A percentile compares a stretch with the other conserved stretches of the same genome.
phyloP scores from a whole-genome alignment of 2,329 filamentous ascomycete genomes.

The Cordyceps militaris region DNA sequence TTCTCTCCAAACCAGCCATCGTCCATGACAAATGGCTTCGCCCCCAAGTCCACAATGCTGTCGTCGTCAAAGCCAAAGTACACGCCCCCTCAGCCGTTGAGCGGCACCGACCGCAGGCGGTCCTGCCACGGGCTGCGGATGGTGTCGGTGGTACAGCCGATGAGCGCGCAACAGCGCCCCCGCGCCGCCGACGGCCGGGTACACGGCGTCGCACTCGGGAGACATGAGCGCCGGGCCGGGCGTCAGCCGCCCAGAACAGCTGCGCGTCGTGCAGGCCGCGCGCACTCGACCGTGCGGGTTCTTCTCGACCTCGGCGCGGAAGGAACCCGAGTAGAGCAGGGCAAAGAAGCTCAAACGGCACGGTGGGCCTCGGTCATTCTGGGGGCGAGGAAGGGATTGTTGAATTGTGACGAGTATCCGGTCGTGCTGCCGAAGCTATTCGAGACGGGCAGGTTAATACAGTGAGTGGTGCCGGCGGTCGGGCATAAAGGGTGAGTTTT shows the following conservation, averaged over 20 bases:
- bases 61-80: conserved; percentile 51
- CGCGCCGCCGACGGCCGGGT: conserved; percentile 48
- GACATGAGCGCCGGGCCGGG: conserved; percentile 51
- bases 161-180: conserved; percentile 57
- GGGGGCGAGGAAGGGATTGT: conserved; percentile 57
- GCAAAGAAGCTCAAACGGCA: conserved; percentile 59
- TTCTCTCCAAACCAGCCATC: conserved; percentile 61
- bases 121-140: conserved; percentile 48
- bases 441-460: not conserved
- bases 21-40: conserved; percentile 57
- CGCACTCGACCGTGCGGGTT: conserved; percentile 55
- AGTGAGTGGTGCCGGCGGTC: not conserved
- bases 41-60: conserved; percentile 46
- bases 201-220: conserved; percentile 53
- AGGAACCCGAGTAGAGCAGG: conserved; percentile 59
- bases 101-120: conserved; percentile 44
- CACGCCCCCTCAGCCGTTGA: conserved; percentile 63
- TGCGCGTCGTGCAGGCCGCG: conserved; percentile 56
- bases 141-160: conserved; percentile 51
- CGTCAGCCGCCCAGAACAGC: conserved; percentile 48
- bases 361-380: conserved; percentile 53
- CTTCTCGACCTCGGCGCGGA: conserved; percentile 53
- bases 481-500: conserved; percentile 15
- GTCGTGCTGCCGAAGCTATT: conserved; percentile 51
- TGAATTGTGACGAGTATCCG: conserved; percentile 56